Evolutionary conservation across 1,284 basidiomycete species (phyloP).

Genomic region (Xerocomus amazonicus): DNA sequence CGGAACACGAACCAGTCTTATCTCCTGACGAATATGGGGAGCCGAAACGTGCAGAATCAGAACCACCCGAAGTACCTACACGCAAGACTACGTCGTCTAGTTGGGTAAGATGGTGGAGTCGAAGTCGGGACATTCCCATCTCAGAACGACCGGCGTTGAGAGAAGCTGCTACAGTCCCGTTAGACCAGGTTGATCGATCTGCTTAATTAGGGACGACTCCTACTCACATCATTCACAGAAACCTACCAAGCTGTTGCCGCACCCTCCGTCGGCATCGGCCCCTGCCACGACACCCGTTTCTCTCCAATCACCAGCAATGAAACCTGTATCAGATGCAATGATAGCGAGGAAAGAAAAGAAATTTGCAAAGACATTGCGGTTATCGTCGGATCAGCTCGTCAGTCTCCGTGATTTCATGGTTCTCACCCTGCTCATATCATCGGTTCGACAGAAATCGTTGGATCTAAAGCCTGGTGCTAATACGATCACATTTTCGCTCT

Average conservation of each 20-base stretch:
- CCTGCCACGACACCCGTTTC: conserved; percentile 27
- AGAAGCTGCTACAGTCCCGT: conserved; percentile 14
- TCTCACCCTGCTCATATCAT: conserved; percentile 1
- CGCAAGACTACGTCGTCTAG: conserved; percentile 56
- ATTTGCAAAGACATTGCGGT: conserved; percentile 90
- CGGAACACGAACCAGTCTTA: conserved; percentile 32
- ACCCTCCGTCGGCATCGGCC: conserved; percentile 21
- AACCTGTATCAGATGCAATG: conserved; percentile 18
- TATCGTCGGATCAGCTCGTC: conserved; percentile 81
- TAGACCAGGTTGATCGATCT: conserved; percentile 19
- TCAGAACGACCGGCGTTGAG: conserved; percentile 24
- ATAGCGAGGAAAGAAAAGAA: conserved; percentile 34
- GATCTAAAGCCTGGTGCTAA: conserved; percentile 89
- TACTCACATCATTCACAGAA: conserved; percentile 16
- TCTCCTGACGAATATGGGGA: conserved; percentile 30
- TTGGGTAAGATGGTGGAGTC: conserved; percentile 77
- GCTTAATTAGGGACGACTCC: neutral
- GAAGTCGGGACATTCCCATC: conserved; percentile 40
- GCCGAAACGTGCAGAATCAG: conserved; percentile 34
- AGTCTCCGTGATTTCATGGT: conserved; percentile 21
- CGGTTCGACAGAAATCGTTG: conserved; percentile 66
- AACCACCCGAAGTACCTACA: conserved; percentile 33
- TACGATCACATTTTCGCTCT: conserved; percentile 91
- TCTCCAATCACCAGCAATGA: conserved; percentile 19
- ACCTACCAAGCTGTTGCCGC: conserved; percentile 1